Conservation (phyloP, 768 basidiomycete genomes). For the Suillus lakei region DNA sequence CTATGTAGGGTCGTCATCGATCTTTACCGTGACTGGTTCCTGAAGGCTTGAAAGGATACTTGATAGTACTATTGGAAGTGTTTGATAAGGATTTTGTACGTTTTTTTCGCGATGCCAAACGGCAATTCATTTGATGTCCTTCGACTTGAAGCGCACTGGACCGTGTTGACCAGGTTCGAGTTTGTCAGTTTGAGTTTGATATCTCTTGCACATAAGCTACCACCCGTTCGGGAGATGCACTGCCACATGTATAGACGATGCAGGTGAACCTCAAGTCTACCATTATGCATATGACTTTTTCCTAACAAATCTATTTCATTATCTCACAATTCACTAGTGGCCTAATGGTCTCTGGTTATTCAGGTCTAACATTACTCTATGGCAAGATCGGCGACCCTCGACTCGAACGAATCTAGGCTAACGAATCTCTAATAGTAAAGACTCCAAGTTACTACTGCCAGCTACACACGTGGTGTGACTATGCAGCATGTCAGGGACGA, state of each 20-base stretch:
- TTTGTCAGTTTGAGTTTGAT: conserved; percentile 2
- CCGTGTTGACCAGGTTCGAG: not conserved
- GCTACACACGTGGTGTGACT: not conserved
- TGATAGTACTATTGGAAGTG: not conserved
- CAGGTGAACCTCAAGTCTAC: not conserved
- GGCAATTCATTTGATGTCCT: not conserved
- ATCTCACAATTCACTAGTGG: too few species aligned
- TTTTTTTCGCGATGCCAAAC: not conserved
- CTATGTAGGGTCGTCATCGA: not conserved
- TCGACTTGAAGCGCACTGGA: not conserved
- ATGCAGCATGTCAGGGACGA: not conserved
- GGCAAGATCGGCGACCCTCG: not conserved
- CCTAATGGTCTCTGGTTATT: not conserved
- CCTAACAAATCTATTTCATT: not conserved
- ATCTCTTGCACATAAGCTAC: not conserved
- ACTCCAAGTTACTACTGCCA: not conserved
- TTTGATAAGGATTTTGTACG: not conserved
- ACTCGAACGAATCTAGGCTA: not conserved
- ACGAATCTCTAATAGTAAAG: not conserved
- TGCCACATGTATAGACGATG: not conserved
- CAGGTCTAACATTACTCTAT: not conserved
- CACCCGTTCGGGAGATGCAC: not conserved
- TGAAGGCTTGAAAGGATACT: too few species aligned
- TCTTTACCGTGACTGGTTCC: too few species aligned
- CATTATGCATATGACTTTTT: not conserved